phyloP scores from a whole-genome alignment of 306 rosid species.

The Casuarina equisetifolia region DNA sequence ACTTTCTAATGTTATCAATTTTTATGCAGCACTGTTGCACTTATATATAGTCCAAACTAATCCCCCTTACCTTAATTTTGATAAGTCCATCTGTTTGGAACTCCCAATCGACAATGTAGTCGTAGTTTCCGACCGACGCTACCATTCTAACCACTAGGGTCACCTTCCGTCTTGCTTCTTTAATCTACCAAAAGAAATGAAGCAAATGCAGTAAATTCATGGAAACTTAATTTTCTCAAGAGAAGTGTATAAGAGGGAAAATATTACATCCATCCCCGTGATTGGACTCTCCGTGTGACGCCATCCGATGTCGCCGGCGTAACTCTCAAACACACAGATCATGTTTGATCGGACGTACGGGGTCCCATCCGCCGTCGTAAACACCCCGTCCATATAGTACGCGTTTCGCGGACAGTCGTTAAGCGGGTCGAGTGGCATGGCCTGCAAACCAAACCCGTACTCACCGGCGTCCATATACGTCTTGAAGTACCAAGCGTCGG shows the following conservation, averaged over 20 bases:
- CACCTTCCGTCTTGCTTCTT: conserved; percentile 89
- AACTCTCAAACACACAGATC: conserved; percentile 84
- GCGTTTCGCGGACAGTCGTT: conserved; percentile 91
- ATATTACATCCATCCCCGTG: conserved; percentile 35
- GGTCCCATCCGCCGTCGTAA: conserved; percentile 68
- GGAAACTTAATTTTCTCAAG: too few species aligned
- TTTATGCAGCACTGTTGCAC: too few species aligned
- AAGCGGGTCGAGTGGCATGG: conserved; percentile 84
- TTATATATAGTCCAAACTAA: neutral
- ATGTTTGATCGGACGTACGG: conserved; percentile 68
- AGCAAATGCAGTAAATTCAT: neutral
- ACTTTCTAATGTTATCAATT: too few species aligned
- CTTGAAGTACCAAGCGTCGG: conserved; percentile 89
- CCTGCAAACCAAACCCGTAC: conserved; percentile 78
- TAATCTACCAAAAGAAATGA: conserved; percentile 41
- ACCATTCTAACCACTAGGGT: conserved; percentile 87
- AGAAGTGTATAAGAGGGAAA: too few species aligned
- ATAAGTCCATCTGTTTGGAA: conserved; percentile 88
- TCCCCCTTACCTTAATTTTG: conserved; percentile 59
- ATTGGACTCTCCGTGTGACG: conserved; percentile 82
- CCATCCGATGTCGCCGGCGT: conserved; percentile 88
- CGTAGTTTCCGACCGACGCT: conserved; percentile 85
- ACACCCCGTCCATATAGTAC: conserved; percentile 72
- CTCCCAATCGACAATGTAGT: conserved; percentile 90
- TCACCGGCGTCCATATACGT: conserved; percentile 96